Evolutionary conservation across 2,329 filamentous ascomycete species (phyloP).

Genomic region (Fusarium marasasianum): DNA sequence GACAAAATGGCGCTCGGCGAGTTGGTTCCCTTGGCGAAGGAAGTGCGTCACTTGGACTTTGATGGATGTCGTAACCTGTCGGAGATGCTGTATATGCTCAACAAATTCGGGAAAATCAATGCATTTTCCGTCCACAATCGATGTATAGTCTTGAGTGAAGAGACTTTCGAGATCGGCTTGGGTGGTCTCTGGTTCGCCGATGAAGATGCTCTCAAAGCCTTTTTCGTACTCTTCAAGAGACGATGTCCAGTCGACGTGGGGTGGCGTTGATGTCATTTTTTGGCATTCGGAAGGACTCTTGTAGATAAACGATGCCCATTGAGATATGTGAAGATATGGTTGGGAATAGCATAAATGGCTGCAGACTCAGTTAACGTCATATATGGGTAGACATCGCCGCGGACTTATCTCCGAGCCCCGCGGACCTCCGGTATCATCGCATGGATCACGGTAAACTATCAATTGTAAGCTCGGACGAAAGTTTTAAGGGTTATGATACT

Average conservation of each 20-base stretch:
- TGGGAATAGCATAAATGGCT: too few relatives aligned
- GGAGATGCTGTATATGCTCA: neutral
- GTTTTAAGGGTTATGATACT: too few relatives aligned
- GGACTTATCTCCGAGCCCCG: neutral
- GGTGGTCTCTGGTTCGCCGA: neutral
- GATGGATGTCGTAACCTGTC: neutral
- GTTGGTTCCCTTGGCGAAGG: neutral
- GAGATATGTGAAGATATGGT: rapidly evolving
- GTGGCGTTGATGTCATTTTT: neutral
- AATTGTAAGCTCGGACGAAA: too few relatives aligned
- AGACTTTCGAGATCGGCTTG: neutral
- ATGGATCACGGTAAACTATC: rapidly evolving
- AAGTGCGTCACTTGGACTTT: conserved; percentile 1
- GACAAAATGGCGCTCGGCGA: neutral
- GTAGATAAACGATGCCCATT: too few relatives aligned
- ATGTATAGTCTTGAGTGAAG: neutral
- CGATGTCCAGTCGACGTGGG: neutral
- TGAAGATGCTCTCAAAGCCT: neutral
- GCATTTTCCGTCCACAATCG: neutral
- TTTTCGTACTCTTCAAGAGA: neutral
- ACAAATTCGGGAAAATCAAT: neutral
- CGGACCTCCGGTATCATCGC: neutral
- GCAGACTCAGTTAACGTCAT: neutral
- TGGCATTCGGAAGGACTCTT: too few relatives aligned
- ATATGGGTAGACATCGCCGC: neutral